Percentiles rank a stretch among this genome's conserved stretches.
Conservation (phyloP, 306 rosid species). For the Heteromeles arbutifolia region DNA sequence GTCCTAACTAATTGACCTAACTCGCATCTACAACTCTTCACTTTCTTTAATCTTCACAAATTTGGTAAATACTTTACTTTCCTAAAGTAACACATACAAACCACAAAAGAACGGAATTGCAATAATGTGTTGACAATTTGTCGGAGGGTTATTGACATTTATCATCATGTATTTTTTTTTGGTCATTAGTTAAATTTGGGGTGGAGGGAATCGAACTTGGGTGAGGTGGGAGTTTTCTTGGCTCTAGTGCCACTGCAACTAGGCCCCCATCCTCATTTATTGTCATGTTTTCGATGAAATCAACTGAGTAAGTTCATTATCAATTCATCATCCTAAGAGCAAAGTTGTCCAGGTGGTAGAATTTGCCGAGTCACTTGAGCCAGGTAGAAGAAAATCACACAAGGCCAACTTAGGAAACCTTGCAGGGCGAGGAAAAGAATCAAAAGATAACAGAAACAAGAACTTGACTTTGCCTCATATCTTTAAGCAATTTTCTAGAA, state of each 20-base stretch:
- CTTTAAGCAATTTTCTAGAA: not conserved
- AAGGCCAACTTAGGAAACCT: not conserved
- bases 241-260: too few relatives aligned
- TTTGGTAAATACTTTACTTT: not conserved
- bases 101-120: not conserved
- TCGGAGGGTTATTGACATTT: not conserved
- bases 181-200: too few relatives aligned
- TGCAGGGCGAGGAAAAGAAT: constrained; percentile 9
- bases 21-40: too few relatives aligned
- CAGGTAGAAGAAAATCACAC: constrained; percentile 1
- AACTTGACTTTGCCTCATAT: not conserved
- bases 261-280: too few relatives aligned
- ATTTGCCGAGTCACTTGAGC: not conserved
- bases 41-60: not conserved
- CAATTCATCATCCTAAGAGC: not conserved
- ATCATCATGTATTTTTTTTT: not conserved
- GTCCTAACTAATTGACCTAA: too few relatives aligned
- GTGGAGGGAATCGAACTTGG: too few relatives aligned
- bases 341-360: not conserved
- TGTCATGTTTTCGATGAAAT: not conserved
- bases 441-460: not conserved
- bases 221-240: too few relatives aligned
- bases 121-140: not conserved
- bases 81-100: constrained; percentile 1
- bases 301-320: not conserved